Conservation (phyloP, 2,329 filamentous ascomycete genomes). For the Dactylellina drechsleri region DNA sequence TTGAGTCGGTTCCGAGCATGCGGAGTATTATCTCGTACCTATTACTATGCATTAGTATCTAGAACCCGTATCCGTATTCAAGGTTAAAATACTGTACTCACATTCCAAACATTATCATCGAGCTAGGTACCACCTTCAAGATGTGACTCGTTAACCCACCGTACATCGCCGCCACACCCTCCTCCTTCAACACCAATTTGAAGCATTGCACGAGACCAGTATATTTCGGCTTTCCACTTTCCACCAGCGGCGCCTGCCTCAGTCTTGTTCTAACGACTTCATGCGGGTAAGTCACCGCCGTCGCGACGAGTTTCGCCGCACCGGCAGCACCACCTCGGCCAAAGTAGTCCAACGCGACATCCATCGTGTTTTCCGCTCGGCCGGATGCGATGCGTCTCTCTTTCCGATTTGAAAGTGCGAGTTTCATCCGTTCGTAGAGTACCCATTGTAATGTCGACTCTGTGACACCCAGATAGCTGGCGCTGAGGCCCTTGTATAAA, state of each 20-base stretch:
- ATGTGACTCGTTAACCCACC: slow-evolving; percentile 92
- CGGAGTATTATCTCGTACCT: slow-evolving; percentile 53
- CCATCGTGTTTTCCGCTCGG: slow-evolving; percentile 74
- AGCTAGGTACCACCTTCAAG: slow-evolving; percentile 86
- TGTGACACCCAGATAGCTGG: slow-evolving; percentile 88
- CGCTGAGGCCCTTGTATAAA: slow-evolving; percentile 88
- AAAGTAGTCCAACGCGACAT: slow-evolving; percentile 78
- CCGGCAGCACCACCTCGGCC: slow-evolving; percentile 83
- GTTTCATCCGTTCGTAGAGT: slow-evolving; percentile 92
- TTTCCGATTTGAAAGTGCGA: slow-evolving; percentile 73
- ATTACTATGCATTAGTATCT: neutral
- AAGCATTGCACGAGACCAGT: slow-evolving; percentile 90
- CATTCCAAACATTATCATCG: slow-evolving; percentile 96
- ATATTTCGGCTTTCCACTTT: slow-evolving; percentile 79
- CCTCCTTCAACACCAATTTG: slow-evolving; percentile 84
- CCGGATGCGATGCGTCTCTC: slow-evolving; percentile 69
- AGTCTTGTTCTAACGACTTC: slow-evolving; percentile 83
- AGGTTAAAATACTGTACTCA: slow-evolving; percentile 62
- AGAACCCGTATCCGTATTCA: neutral
- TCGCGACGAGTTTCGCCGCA: slow-evolving; percentile 84
- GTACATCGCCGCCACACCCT: slow-evolving; percentile 85
- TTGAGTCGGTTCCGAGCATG: slow-evolving; percentile 50
- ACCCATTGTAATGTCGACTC: slow-evolving; percentile 95
- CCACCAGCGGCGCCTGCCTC: slow-evolving; percentile 82
- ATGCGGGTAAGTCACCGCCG: slow-evolving; percentile 87